These are phyloP conservation scores for Penicillium glabrum DNA, from an alignment of 2,329 filamentous ascomycete genomes.

Conservation along the genomic window DNA sequence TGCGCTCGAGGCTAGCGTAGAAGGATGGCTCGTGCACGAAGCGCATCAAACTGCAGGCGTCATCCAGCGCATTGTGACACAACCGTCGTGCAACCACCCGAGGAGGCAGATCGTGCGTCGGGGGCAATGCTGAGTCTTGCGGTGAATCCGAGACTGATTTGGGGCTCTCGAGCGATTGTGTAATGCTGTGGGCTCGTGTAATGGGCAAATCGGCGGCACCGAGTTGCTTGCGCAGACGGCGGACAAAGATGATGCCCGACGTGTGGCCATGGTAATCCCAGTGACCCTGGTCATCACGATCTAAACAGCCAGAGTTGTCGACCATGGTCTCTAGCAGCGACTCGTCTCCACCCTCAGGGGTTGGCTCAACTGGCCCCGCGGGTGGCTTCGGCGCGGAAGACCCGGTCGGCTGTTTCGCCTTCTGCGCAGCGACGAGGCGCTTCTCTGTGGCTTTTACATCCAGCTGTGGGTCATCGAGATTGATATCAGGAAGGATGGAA, in stretches of 20 bases:
- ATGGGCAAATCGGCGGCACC: slow-evolving; percentile 60
- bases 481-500: slow-evolving; percentile 77
- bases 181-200: slow-evolving; percentile 50
- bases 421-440: slow-evolving; percentile 49
- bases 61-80: slow-evolving; percentile 61
- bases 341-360: slow-evolving; percentile 57
- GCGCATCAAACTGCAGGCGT: slow-evolving; percentile 64
- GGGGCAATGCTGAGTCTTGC: slow-evolving; percentile 54
- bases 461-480: slow-evolving; percentile 80
- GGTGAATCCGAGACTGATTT: slow-evolving; percentile 65
- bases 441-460: slow-evolving; percentile 75
- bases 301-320: slow-evolving; percentile 83
- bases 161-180: slow-evolving; percentile 68
- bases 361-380: slow-evolving; percentile 23
- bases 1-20: slow-evolving; percentile 70
- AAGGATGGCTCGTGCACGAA: slow-evolving; percentile 82
- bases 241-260: slow-evolving; percentile 85
- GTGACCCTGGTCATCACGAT: slow-evolving; percentile 85
- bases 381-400: slow-evolving; percentile 17
- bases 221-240: slow-evolving; percentile 83
- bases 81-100: slow-evolving; percentile 57
- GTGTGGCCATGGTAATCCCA: slow-evolving; percentile 96
- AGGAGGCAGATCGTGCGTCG: slow-evolving; percentile 68
- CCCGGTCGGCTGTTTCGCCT: slow-evolving; percentile 23
- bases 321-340: slow-evolving; percentile 90